Evolutionary conservation across 2,329 filamentous ascomycete species (phyloP), one percentile per base, ranked within the genome.

Genomic region (Xylariaceae sp.): DNA sequence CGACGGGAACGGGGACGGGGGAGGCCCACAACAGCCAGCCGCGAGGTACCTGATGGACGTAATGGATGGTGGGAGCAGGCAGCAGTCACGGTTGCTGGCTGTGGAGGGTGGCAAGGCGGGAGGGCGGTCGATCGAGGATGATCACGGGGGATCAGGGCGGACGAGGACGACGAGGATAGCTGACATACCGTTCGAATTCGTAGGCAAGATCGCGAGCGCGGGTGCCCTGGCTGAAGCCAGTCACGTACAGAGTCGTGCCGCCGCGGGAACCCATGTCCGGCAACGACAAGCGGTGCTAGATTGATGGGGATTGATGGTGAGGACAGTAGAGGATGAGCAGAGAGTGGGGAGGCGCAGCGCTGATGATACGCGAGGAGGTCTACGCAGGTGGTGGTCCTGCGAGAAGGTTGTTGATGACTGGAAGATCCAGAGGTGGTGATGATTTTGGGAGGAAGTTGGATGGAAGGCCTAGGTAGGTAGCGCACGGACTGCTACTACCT

Each of bases 171-270:
- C 58, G 58, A 60, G 55, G 55, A 60, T 77, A 75, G 78, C 74
- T 80, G 82, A 96, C 92, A 85, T 96, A 97, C 90, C 93, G 91
- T 92, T 97, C 93, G 89, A 97, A 97, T 83, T 97, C 93, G 89
- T 96, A 97, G 80, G 93, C 91, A 74, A 97, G 89, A 82, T 99
- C 92, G 85, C 94, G 90, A 74, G 94, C 91, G 81, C 94, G 90
- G 74, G 93, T 97, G 75, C 93, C 91, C 77, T 96, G 91, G 83
- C 93, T 95, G 76, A 99, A 99, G 83, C 94, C 94, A 70, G 92
- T 96, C 75, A 97, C 93, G 80, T 97, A 97, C 65, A 97, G 89
- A 53, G 93, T 97, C 56, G 89, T 95, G 66, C 90, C 88, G 73
- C 89, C 86, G 71, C 91, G 90, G 84, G 92, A 96, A 28, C 22